phyloP scores from a whole-genome alignment of 768 basidiomycete genomes.

The Mycena maculata region DNA sequence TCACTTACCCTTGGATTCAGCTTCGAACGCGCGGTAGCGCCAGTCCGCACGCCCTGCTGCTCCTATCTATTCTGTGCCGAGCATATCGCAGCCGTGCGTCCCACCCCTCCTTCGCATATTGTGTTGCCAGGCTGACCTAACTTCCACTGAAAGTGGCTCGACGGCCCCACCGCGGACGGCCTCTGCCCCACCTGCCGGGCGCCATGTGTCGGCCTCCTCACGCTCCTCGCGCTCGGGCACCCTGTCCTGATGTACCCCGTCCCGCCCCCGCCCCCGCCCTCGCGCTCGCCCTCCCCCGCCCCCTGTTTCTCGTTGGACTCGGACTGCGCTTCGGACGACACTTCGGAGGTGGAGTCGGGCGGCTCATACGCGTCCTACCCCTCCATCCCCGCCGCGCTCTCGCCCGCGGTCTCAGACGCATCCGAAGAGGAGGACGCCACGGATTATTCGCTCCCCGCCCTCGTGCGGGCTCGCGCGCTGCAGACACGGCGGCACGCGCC shows the following conservation, averaged over 20 bases:
- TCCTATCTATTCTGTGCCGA: neutral
- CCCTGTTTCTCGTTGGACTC: too few relatives aligned
- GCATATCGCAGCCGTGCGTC: too few relatives aligned
- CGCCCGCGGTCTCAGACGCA: neutral
- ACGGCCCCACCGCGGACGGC: constrained; percentile 1
- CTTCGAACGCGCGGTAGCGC: neutral
- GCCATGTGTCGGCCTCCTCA: neutral
- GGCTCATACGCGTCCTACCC: neutral
- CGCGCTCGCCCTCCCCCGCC: neutral
- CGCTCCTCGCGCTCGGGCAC: constrained; percentile 3
- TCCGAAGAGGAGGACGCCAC: constrained; percentile 13
- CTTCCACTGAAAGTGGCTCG: too few relatives aligned
- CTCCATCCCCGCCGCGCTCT: neutral
- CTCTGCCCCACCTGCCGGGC: constrained; percentile 1
- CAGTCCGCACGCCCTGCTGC: neutral
- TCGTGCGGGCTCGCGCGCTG: neutral
- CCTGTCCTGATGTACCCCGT: neutral
- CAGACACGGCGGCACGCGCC: constrained; percentile 12
- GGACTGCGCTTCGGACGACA: too few relatives aligned
- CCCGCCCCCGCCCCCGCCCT: neutral
- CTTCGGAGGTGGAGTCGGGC: too few relatives aligned
- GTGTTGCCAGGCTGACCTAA: too few relatives aligned
- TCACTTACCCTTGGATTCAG: neutral
- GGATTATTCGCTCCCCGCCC: constrained; percentile 19
- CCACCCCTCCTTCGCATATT: too few relatives aligned